Conservation (phyloP, 164 flowering plant genomes). For the Hamamelis virginiana region DNA sequence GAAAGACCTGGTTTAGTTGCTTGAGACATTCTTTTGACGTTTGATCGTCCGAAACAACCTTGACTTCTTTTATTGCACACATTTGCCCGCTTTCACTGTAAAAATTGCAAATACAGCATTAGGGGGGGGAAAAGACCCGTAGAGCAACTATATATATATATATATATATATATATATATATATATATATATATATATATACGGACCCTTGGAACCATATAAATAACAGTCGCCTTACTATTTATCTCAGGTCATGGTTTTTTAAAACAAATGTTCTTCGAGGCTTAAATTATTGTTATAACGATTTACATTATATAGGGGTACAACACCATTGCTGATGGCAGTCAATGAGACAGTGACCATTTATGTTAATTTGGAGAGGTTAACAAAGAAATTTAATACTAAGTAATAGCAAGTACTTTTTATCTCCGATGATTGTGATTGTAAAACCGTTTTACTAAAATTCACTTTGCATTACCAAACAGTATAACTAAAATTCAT, state of each 20-base stretch:
- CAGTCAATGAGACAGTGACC: not conserved
- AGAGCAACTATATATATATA: not conserved
- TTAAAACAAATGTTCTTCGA: not conserved
- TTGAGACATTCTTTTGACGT: slow-evolving; percentile 77
- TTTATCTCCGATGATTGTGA: no score
- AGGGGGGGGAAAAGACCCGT: not conserved
- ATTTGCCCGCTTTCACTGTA: slow-evolving; percentile 82
- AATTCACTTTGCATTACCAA: not conserved
- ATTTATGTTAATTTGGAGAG: not conserved
- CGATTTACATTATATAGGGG: no score
- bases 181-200: no score
- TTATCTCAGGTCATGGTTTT: not conserved
- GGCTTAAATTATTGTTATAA: no score
- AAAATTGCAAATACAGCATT: slow-evolving; percentile 11
- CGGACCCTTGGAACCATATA: not conserved
- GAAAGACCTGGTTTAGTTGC: slow-evolving; percentile 84
- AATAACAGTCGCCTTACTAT: not conserved
- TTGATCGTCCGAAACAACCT: slow-evolving; percentile 71
- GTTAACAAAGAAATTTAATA: not conserved
- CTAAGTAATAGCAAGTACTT: no score
- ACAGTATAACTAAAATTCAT: not conserved
- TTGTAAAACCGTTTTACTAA: no score
- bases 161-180: no score
- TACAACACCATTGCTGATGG: not conserved
- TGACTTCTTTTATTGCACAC: slow-evolving; percentile 97